These are phyloP conservation scores for Starmerella sirachaensis DNA, from an alignment of 805 yeast species.

Conservation along the genomic window DNA sequence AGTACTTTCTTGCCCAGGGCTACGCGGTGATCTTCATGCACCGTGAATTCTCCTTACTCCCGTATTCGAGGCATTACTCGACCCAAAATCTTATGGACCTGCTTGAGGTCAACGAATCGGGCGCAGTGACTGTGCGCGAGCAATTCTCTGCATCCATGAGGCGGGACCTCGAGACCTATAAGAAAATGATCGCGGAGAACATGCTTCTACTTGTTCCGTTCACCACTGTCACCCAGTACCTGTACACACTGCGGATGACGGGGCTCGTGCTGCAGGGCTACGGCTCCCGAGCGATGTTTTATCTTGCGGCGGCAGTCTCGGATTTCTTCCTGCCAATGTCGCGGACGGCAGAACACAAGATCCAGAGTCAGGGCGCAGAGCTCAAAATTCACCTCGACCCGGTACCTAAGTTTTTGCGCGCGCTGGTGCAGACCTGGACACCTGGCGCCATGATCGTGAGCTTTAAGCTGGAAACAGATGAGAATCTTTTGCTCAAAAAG, in stretches of 20 bases:
- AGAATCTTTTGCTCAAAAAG: conserved; percentile 53
- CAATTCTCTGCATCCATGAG: conserved; percentile 52
- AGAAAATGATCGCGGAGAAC: conserved; percentile 38
- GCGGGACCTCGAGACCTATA: conserved; percentile 39
- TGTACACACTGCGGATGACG: conserved; percentile 65
- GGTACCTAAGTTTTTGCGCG: conserved; percentile 83
- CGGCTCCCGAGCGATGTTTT: conserved; percentile 49
- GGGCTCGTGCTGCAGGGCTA: conserved; percentile 47
- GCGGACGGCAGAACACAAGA: conserved; percentile 83
- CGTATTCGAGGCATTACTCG: conserved; percentile 78
- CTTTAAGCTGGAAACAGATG: conserved; percentile 87
- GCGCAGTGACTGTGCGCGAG: conserved; percentile 46
- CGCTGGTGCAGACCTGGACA: conserved; percentile 89
- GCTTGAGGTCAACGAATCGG: conserved; percentile 41
- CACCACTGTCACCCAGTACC: conserved; percentile 88
- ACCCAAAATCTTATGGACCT: conserved; percentile 82
- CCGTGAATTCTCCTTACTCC: conserved; percentile 81
- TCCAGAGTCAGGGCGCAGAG: conserved; percentile 65
- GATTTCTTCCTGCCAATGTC: conserved; percentile 88
- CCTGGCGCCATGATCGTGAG: conserved; percentile 89
- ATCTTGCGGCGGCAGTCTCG: conserved; percentile 93
- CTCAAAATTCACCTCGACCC: conserved; percentile 80
- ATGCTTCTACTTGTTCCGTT: conserved; percentile 66
- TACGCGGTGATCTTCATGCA: conserved; percentile 90
- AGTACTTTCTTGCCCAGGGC: conserved; percentile 69